Evolutionary conservation across 2,329 filamentous ascomycete species (phyloP), one percentile per base, ranked within the genome.

Genomic region (Hymenoscyphus albidus): DNA sequence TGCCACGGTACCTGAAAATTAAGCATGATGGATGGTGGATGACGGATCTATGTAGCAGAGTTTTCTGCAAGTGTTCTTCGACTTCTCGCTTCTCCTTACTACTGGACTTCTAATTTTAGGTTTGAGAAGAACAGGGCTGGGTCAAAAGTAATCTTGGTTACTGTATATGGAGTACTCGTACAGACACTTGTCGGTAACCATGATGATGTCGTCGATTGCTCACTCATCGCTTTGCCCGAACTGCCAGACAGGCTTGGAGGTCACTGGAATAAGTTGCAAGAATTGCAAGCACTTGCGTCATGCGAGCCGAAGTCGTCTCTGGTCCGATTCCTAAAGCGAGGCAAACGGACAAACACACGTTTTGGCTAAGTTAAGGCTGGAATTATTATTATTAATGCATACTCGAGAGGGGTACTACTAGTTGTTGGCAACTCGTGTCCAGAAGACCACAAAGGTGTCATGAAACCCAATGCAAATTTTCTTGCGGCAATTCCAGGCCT

Each of bases 291-390:
- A 2, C 54, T 57, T 57, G 27, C 54, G 32, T 38, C 54, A 57
- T 57, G 54, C 35, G 31, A 57, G 31, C n/a, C n/a, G 2, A 35
- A 38, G 35, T 10, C 35, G 35, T 10, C 35, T 35, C 35, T 35
- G 35, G 9, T 35, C 35, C 1, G 35, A 35, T 10, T 35, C 5
- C 35, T 35, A 10, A 35, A 35, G 35, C 35, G 6, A 35, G 35
- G 35, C 35, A 35, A 35, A 58, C 64, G 5, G 35, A 4, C 35
- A 35, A 35, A 58, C 64, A 69, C 69, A 69, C 68, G 69, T 69
- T 69, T 64, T n/a, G 61, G 61, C 64, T 64, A 57, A 31, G 61
- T 63, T 64, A 57, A 31, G 38, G 14, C 22, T 44, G 55, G 35
- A 59, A 58, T 61, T 39, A 55, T 16, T 22, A 27, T 63, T 22